Percentiles rank a stretch among this genome's conserved stretches.
These are phyloP conservation scores for Podaxis sp. DNA, from an alignment of 768 basidiomycete genomes.

Conservation along the genomic window DNA sequence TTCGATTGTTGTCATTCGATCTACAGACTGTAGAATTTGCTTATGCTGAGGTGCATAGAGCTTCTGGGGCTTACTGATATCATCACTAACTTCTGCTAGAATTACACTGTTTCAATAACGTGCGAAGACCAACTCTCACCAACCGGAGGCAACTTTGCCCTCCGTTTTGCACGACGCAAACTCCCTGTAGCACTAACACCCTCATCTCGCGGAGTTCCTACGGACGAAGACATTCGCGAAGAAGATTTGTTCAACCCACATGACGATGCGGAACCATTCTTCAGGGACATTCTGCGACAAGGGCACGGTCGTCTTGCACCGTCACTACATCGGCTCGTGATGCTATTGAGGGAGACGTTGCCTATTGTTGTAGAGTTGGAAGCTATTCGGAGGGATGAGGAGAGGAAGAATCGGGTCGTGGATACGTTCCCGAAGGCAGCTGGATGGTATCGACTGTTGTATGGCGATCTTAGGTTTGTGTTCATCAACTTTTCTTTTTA, in stretches of 20 bases:
- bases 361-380: conserved; percentile 75
- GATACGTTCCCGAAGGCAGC: conserved; percentile 76
- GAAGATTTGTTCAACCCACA: conserved; percentile 62
- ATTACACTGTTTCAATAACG: conserved; percentile 73
- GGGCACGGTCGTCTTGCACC: conserved; percentile 61
- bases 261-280: conserved; percentile 68
- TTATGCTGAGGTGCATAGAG: conserved; percentile 53
- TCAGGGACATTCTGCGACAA: conserved; percentile 65
- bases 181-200: not conserved
- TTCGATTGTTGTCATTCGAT: conserved; percentile 85
- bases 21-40: conserved; percentile 89
- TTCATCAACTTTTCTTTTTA: not conserved
- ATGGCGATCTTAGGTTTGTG: conserved; percentile 59
- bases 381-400: conserved; percentile 36
- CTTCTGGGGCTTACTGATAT: not conserved
- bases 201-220: conserved; percentile 17
- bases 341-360: conserved; percentile 69
- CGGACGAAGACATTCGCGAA: conserved; percentile 17
- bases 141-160: conserved; percentile 65
- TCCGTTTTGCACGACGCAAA: conserved; percentile 59
- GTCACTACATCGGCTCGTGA: conserved; percentile 63
- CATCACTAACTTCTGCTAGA: conserved; percentile 31
- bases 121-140: conserved; percentile 73
- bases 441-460: conserved; percentile 78
- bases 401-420: conserved; percentile 31